phyloP scores from a whole-genome alignment of 2,329 filamentous ascomycete species.

The Colletotrichum abscissum region DNA sequence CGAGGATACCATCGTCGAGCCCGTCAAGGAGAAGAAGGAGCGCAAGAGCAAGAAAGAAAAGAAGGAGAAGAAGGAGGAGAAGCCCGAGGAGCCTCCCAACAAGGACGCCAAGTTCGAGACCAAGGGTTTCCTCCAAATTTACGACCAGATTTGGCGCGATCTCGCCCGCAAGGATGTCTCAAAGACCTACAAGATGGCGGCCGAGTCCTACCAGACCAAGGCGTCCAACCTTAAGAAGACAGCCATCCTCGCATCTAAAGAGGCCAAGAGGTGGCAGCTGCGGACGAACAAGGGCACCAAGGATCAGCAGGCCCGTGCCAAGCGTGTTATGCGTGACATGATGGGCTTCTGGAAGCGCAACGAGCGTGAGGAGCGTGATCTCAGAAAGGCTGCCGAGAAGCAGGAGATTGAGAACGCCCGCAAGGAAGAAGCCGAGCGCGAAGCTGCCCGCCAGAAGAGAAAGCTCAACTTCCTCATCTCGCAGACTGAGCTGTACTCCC shows the following conservation, averaged over 20 bases:
- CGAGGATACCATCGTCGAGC: constrained; percentile 48
- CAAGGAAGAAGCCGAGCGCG: constrained; percentile 95
- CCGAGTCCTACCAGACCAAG: constrained; percentile 86
- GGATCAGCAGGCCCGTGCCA: constrained; percentile 94
- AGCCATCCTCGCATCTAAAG: constrained; percentile 94
- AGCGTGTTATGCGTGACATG: constrained; percentile 99
- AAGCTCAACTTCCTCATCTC: constrained; percentile 99
- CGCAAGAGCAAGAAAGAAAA: constrained; percentile 58
- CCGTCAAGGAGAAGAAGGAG: constrained; percentile 56
- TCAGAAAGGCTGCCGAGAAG: constrained; percentile 92
- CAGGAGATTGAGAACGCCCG: constrained; percentile 97
- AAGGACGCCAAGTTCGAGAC: constrained; percentile 79
- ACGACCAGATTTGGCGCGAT: constrained; percentile 97
- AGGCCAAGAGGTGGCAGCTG: constrained; percentile 96
- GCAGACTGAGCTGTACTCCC: constrained; percentile 97
- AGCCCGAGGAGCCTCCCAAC: constrained; percentile 61
- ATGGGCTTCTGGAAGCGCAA: constrained; percentile 99
- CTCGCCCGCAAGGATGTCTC: constrained; percentile 92
- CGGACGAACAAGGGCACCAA: constrained; percentile 99
- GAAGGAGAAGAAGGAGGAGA: constrained; percentile 57
- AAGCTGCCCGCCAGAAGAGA: constrained; percentile 96
- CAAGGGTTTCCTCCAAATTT: constrained; percentile 96
- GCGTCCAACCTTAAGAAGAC: constrained; percentile 98
- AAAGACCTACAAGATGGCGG: constrained; percentile 90
- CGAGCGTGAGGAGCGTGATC: constrained; percentile 94